Percentiles rank a stretch among this genome's conserved stretches.
Conservation (phyloP, 257 asterid genomes). For the Petunia secreta region DNA sequence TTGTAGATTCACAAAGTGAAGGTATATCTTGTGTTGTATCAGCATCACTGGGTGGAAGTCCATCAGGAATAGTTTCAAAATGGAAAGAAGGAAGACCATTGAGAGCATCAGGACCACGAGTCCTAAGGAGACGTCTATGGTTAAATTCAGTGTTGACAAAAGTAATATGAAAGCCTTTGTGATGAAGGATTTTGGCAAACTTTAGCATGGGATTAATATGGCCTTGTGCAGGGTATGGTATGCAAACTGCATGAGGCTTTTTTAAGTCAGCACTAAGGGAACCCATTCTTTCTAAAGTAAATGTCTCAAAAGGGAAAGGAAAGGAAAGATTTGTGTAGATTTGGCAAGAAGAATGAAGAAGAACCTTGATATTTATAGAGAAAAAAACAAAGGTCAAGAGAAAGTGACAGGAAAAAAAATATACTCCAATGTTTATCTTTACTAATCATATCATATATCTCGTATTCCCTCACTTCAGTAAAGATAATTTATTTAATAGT, state of each 20-base stretch:
- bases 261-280: not conserved
- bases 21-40: conserved; percentile 13
- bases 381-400: not conserved
- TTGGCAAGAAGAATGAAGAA: not conserved
- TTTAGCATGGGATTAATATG: conserved; percentile 20
- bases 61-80: conserved; percentile 23
- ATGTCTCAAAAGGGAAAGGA: not conserved
- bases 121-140: conserved; percentile 24
- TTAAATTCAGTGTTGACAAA: conserved; percentile 13
- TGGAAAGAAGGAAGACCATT: not conserved
- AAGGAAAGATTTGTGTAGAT: not conserved
- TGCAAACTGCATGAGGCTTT: conserved; percentile 9
- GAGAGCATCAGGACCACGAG: not conserved
- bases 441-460: no score
- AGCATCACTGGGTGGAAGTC: not conserved
- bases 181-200: not conserved
- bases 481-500: no score
- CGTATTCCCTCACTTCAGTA: no score
- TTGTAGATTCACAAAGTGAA: not conserved
- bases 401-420: not conserved
- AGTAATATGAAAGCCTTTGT: conserved; percentile 12
- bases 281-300: not conserved
- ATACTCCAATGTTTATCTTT: no score
- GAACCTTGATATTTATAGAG: not conserved
- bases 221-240: conserved; percentile 27